Base-by-base conservation (phyloP, 2,329 filamentous ascomycete genomes). In the Onygena corvina region DNA sequence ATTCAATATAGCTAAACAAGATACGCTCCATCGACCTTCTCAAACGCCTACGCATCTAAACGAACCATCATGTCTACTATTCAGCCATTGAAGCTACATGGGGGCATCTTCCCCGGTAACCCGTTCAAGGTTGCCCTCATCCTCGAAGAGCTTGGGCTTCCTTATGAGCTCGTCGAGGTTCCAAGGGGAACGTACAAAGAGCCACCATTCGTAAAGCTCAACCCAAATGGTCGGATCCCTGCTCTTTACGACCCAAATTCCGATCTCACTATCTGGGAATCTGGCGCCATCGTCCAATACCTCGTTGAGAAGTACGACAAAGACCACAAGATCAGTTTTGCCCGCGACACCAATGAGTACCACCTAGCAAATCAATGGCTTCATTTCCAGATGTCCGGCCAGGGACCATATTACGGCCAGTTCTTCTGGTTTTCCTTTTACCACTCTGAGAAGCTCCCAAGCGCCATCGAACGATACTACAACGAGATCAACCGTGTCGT, bases 241-340 rank as follows among this genome's bases (percentile, higher is more conserved):
- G 64, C 67, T 27, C 58, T 73, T 31, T 60, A 72, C 50, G 71
- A 74, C 53, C 68, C 69, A 51, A 73, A 69, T 51, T 72, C 60
- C 12, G 65, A 63, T 50, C 60, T 75, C 33, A 68, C 65, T 0
- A 63, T 73, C 34, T 76, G 70, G 68, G 72, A 76, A 57, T 71
- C 67, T 12, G 71, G 70, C 20, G 73, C 74, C 8, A 73, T 75
- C 56, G 57, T 76, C 50, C 65, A 71, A 51, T 76, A 67, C 47
- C 58, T 67, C 2, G 50, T 64, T 49, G 65, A 68, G 25, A 61
- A 56, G 8, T 75, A 75, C 60, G 71, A 75, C 58, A 67, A 57
- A 31, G 57, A 67, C 5, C 55, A 65, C 31, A 68, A 62, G 49
- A 54, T 74, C 50, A 67, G 62, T 51, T 74, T 69, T 58, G 55